Evolutionary conservation across 2,329 filamentous ascomycete genomes (phyloP).

Genomic region (Phoma sp.): DNA sequence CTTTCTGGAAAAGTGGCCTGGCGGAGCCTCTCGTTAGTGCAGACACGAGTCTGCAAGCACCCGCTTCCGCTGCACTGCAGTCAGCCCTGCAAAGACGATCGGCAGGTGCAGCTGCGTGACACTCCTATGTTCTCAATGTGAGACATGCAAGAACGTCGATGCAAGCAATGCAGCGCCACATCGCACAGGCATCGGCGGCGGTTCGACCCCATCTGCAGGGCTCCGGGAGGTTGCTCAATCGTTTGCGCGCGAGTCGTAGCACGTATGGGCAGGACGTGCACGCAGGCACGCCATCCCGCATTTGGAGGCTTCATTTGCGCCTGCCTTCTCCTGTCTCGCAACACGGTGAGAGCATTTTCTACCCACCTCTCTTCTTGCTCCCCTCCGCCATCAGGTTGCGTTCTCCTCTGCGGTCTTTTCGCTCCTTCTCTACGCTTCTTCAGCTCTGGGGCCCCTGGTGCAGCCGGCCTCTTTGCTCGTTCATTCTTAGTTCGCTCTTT

Average conservation of each 20-base stretch:
- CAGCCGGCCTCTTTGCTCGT: slow-evolving; percentile 42
- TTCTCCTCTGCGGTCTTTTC: slow-evolving; percentile 43
- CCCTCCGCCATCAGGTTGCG: slow-evolving; percentile 34
- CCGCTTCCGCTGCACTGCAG: slow-evolving; percentile 13
- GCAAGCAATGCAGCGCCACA: slow-evolving; percentile 31
- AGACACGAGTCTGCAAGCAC: slow-evolving; percentile 26
- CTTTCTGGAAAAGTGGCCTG: slow-evolving; percentile 13
- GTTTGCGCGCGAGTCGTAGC: slow-evolving; percentile 18
- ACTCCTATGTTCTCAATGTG: slow-evolving; percentile 1
- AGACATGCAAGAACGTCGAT: slow-evolving; percentile 19
- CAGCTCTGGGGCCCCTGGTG: slow-evolving; percentile 39
- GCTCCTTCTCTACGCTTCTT: slow-evolving; percentile 46
- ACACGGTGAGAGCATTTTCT: slow-evolving; percentile 30
- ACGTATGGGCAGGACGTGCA: slow-evolving; percentile 25
- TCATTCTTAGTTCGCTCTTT: slow-evolving; percentile 50
- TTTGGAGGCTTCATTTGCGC: slow-evolving; percentile 42
- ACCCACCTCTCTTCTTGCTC: slow-evolving; percentile 39
- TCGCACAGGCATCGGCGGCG: slow-evolving; percentile 27
- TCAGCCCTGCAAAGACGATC: slow-evolving; percentile 16
- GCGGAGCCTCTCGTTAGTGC: slow-evolving; percentile 23
- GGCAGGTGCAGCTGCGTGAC: slow-evolving; percentile 6
- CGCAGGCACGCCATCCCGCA: slow-evolving; percentile 32
- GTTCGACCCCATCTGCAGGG: slow-evolving; percentile 17
- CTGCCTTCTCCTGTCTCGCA: slow-evolving; percentile 41
- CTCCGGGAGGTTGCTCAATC: slow-evolving; percentile 21